Base-by-base conservation (phyloP, 2,329 filamentous ascomycete genomes). In the Cladosporium sp. region DNA sequence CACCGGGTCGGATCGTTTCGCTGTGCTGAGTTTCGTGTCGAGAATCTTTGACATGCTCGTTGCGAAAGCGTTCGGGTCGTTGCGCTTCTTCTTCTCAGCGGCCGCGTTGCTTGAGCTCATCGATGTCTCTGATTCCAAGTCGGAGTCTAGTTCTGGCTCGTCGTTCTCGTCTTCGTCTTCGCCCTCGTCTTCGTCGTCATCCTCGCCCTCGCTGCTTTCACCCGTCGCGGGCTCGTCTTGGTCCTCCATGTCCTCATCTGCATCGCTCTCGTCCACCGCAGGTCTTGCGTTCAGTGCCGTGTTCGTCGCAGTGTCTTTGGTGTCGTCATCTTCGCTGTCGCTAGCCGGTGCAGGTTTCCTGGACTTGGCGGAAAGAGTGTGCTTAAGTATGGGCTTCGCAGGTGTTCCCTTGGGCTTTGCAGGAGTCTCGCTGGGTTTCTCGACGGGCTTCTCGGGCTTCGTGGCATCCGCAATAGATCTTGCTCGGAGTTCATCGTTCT, bases 31-130 rank as follows among this genome's bases (percentile, higher is more conserved):
- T 72, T 97, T 97, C 43, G 89, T 92, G 50, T 84, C 84, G 39
- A 99, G 79, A 66, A 99, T 96, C 70, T 93, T 95, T 59, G 88
- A 86, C 62, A 99, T 89, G 44, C 90, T 96, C 1, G 86, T 95
- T 19, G 92, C 89, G 69, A 99, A 97, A 47, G 89, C 90, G 56
- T 80, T 76, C 2, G 93, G 91, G 69, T 99, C 92, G 71, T 96
- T 95, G 65, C 91, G 86, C 73, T 97, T 97, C 12, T 84, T 83
- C 63, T 83, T 86, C 66, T 20, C 64, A 55, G 44, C 59, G 13
- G 39, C 52, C 6, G 55, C 51, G 49, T 61, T 55, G 18, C 52
- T 56, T 3, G 61, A 63, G 19, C 55, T 66, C 52, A 58, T 62
- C 22, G 56, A 57, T 12, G 55, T 47, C 17, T 56, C 53, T 7